Evolutionary conservation across 2,329 filamentous ascomycete genomes (phyloP).

Genomic region (Fusarium pilosicola): DNA sequence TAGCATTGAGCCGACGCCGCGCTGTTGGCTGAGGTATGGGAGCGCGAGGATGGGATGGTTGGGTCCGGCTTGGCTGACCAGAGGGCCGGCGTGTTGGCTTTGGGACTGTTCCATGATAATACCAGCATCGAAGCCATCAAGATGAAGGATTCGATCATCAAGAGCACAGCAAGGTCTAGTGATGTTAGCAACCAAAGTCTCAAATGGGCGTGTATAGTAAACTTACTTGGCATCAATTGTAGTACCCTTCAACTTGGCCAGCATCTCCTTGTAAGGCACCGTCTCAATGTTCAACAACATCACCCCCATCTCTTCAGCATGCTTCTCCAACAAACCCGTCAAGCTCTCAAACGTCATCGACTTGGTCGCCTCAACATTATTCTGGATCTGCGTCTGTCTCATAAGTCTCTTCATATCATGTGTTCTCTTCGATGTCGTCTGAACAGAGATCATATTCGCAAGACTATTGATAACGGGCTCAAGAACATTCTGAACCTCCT

Average conservation of each 20-base stretch:
- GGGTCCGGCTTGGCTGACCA: not conserved
- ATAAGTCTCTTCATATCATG: constrained; percentile 19
- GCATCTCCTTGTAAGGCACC: not conserved
- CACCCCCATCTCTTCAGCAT: constrained; percentile 17
- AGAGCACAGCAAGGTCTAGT: not conserved
- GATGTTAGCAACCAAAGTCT: rapidly evolving
- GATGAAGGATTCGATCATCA: constrained; percentile 2
- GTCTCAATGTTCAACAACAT: constrained; percentile 20
- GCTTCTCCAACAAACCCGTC: not conserved
- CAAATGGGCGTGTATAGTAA: rapidly evolving
- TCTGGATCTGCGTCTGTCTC: constrained; percentile 8
- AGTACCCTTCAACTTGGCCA: not conserved
- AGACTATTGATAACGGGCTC: constrained; percentile 5
- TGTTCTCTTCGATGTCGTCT: constrained; percentile 17
- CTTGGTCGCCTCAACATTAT: constrained; percentile 18
- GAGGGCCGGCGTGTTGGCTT: not conserved
- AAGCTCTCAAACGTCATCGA: constrained; percentile 12
- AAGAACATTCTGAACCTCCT: not conserved
- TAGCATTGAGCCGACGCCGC: constrained; percentile 4
- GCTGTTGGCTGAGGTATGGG: constrained; percentile 11
- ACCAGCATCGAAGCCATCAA: constrained; percentile 11
- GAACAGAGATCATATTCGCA: constrained; percentile 18
- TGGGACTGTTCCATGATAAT: constrained; percentile 25
- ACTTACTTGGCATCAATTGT: constrained; percentile 7
- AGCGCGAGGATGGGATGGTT: constrained; percentile 2